phyloP scores from a whole-genome alignment of 75 land plant genomes.

The Cryptomeria japonica region DNA sequence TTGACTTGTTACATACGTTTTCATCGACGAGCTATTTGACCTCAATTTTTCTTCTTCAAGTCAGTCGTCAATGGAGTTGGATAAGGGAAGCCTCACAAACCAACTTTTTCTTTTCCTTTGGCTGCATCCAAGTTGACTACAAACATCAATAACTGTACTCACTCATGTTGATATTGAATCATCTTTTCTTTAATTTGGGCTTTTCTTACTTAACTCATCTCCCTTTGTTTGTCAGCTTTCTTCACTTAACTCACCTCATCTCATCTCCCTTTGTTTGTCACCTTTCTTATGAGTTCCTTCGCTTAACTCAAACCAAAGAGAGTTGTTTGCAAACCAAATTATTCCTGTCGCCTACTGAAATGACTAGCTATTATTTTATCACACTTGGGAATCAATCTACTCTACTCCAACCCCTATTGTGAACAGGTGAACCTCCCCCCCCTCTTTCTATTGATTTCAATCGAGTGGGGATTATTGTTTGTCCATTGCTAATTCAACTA shows the following conservation, averaged over 20 bases:
- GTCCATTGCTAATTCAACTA: not conserved
- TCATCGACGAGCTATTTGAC: not conserved
- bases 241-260: no score
- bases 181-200: not conserved
- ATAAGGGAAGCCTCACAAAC: not conserved
- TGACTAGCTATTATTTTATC: not conserved
- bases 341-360: not conserved
- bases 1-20: slow-evolving; percentile 13
- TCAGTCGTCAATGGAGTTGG: not conserved
- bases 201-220: not conserved
- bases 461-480: not conserved
- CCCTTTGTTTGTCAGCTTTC: no score
- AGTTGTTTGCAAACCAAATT: not conserved
- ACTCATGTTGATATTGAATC: no score
- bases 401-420: not conserved
- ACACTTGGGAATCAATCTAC: not conserved
- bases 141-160: no score
- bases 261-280: no score
- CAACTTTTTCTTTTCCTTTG: not conserved
- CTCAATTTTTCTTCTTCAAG: no score
- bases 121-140: slow-evolving; percentile 9
- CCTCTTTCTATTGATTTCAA: not conserved
- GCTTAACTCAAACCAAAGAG: not conserved
- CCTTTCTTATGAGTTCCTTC: no score
- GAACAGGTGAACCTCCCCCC: not conserved